Evolutionary conservation across 371 early-diverging fungal species (phyloP).

Genomic region (Antonospora locustae): DNA sequence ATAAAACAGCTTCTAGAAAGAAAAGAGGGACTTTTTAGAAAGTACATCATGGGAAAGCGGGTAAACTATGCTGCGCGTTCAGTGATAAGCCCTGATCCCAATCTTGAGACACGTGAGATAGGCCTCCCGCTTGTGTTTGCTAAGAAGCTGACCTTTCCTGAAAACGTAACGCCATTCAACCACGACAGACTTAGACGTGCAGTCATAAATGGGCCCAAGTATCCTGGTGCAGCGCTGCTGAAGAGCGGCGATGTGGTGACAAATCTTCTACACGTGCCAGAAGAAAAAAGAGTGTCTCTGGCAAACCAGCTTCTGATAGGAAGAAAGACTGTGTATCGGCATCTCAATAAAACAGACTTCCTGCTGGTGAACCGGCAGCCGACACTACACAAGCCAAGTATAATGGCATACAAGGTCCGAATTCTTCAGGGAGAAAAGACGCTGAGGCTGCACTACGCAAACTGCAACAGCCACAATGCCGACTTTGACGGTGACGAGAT

Average conservation of each 20-base stretch:
- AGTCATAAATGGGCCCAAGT: slow-evolving; percentile 83
- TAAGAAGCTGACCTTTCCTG: slow-evolving; percentile 82
- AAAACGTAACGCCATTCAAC: slow-evolving; percentile 85
- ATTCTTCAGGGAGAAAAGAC: slow-evolving; percentile 90
- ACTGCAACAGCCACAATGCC: slow-evolving; percentile 87
- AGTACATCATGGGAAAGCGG: slow-evolving; percentile 99
- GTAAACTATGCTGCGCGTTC: slow-evolving; percentile 98
- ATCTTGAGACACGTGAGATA: slow-evolving; percentile 90
- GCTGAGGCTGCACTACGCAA: slow-evolving; percentile 96
- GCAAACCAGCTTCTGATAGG: slow-evolving; percentile 70
- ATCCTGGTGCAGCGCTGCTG: slow-evolving; percentile 74
- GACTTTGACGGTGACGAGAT: slow-evolving; percentile 99
- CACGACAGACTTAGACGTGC: slow-evolving; percentile 70
- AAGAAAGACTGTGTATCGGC: slow-evolving; percentile 86
- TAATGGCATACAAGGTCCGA: slow-evolving; percentile 92
- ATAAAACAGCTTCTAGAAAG: slow-evolving; percentile 90
- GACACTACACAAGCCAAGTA: slow-evolving; percentile 93
- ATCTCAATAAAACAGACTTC: slow-evolving; percentile 84
- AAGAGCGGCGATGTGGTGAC: slow-evolving; percentile 51
- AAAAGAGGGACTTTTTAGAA: slow-evolving; percentile 97
- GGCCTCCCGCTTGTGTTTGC: slow-evolving; percentile 94
- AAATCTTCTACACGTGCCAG: slow-evolving; percentile 62
- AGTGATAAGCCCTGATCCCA: slow-evolving; percentile 96
- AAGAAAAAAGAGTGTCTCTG: slow-evolving; percentile 74
- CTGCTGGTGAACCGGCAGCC: slow-evolving; percentile 96